Conservation (phyloP, 2,329 filamentous ascomycete genomes). For the Eutypa lata region DNA sequence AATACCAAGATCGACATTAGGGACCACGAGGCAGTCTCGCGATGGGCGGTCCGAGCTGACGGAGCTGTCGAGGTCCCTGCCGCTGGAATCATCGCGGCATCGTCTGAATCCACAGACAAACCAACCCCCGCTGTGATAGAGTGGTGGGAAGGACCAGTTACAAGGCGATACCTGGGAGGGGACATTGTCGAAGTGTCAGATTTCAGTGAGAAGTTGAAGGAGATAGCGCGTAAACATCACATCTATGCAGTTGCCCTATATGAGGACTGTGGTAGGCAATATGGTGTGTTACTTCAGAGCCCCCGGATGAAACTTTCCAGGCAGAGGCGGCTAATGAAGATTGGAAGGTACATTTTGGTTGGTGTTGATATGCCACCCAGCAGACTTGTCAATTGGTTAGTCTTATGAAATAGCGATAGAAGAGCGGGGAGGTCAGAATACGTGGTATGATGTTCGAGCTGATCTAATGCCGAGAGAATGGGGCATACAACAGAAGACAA, state of each 20-base stretch:
- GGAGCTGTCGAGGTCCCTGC: not conserved
- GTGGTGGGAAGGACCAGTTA: no score
- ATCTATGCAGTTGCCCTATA: not conserved
- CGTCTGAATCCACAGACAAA: not conserved
- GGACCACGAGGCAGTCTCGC: not conserved
- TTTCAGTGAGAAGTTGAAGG: not conserved
- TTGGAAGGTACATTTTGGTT: not conserved
- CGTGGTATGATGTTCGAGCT: no score
- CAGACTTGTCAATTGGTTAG: not conserved
- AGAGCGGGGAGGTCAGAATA: no score
- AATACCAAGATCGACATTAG: not conserved
- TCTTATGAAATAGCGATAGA: not conserved
- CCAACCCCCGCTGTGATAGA: not conserved
- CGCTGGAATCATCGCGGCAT: not conserved
- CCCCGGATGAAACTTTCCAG: not conserved
- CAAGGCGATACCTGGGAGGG: no score
- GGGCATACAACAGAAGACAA: no score
- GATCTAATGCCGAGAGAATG: no score
- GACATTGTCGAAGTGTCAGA: not conserved
- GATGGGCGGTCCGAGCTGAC: not conserved
- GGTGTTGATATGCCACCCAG: not conserved
- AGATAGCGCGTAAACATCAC: not conserved
- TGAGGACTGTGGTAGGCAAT: not conserved
- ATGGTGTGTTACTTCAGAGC: not conserved
- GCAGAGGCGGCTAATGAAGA: not conserved